Percentiles rank a stretch among this genome's conserved stretches.
Conservation (phyloP, 768 basidiomycete species). For the Phaeolepiota aurea region DNA sequence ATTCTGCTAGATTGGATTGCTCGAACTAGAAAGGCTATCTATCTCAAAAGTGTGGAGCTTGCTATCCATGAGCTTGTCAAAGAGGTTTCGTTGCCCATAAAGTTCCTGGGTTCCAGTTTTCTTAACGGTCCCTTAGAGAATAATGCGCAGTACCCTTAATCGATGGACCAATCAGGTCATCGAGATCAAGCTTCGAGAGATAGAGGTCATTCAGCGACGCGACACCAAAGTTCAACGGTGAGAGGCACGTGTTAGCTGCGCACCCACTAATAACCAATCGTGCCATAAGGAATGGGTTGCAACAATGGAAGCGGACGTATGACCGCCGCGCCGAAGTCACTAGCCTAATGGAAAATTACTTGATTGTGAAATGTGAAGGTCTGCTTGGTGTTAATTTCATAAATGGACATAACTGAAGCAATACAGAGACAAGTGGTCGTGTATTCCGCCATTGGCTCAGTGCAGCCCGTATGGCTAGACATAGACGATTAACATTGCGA, state of each 20-base stretch:
- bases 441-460: conserved; percentile 66
- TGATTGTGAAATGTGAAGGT: conserved; percentile 77
- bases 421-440: conserved; percentile 55
- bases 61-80: conserved; percentile 7
- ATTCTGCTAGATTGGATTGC: conserved; percentile 6
- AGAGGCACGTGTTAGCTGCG: conserved; percentile 3
- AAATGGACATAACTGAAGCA: conserved; percentile 4
- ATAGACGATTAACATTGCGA: conserved; percentile 49
- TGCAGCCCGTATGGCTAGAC: conserved; percentile 50
- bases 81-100: conserved; percentile 10
- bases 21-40: background rate
- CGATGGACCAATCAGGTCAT: conserved; percentile 72
- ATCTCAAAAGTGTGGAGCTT: conserved; percentile 3
- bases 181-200: conserved; percentile 62
- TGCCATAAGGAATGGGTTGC: conserved; percentile 41
- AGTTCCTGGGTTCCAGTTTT: background rate
- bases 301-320: conserved; percentile 60
- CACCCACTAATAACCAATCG: background rate
- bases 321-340: conserved; percentile 61
- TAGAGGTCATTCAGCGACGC: conserved; percentile 48
- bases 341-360: conserved; percentile 79
- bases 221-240: conserved; percentile 23
- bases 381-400: background rate
- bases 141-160: conserved; percentile 35
- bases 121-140: conserved; percentile 22